These are phyloP conservation scores for Alternaria arbusti DNA, from an alignment of 2,329 filamentous ascomycete species.

Conservation along the genomic window DNA sequence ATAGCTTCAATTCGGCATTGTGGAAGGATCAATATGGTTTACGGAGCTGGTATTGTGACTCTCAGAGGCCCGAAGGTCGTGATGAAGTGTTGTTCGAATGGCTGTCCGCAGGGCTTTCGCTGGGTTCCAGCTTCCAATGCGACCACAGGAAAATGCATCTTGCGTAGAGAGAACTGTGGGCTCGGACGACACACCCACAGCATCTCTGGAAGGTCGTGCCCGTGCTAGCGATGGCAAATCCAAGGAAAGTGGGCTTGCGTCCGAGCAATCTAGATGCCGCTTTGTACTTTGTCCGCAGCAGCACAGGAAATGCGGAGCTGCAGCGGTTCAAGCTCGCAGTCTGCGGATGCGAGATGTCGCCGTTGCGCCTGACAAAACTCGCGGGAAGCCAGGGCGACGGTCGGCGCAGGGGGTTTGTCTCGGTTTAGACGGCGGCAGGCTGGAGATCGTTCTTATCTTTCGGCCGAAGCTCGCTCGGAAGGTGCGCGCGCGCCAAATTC, in stretches of 20 bases:
- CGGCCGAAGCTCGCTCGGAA: slow-evolving; percentile 17
- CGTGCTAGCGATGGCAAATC: not conserved
- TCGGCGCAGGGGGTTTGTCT: slow-evolving; percentile 14
- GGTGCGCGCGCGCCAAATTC: slow-evolving; percentile 12
- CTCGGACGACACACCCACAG: not conserved
- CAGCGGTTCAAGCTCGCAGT: slow-evolving; percentile 36
- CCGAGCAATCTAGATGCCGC: slow-evolving; percentile 19
- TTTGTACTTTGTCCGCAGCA: slow-evolving; percentile 15
- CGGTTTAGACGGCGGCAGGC: slow-evolving; percentile 10
- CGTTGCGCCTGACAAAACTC: slow-evolving; percentile 24
- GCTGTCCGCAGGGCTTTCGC: not conserved
- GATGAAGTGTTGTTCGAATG: not conserved
- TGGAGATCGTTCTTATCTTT: slow-evolving; percentile 22
- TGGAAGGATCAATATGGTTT: slow-evolving; percentile 5
- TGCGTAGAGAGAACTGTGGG: not conserved
- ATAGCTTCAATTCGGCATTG: slow-evolving; percentile 14
- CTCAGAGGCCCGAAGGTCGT: not conserved
- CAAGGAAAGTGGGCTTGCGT: slow-evolving; percentile 10
- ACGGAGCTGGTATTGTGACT: not conserved
- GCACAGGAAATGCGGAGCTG: slow-evolving; percentile 19
- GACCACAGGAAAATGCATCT: not conserved
- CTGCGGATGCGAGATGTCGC: slow-evolving; percentile 41
- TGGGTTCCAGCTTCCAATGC: not conserved
- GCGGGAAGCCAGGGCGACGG: slow-evolving; percentile 20
- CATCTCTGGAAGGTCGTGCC: not conserved